Base-by-base conservation (phyloP, 768 basidiomycete genomes). In the Pleurotus tuber-regium region DNA sequence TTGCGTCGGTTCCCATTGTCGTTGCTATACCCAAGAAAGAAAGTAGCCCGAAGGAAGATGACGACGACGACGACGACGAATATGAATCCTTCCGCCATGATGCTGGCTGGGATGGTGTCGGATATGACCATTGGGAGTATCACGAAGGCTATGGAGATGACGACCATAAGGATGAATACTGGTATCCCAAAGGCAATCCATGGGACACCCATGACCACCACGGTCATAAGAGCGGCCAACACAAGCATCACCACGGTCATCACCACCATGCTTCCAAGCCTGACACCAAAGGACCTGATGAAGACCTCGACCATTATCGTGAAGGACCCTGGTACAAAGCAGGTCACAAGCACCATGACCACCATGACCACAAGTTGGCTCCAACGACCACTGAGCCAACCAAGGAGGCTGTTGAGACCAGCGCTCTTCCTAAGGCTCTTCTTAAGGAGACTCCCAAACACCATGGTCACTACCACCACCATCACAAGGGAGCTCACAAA, bases 41-140 rank as follows among this genome's bases (percentile, higher is more conserved):
- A n/a, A n/a, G n/a, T n/a, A n/a, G n/a, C n/a, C n/a, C n/a, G n/a
- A n/a, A n/a, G n/a, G n/a, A 42, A 12, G 1, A 16, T 6, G 30
- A 29, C 10, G 19, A 18, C 46, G 25, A 24, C 14, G 31, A 33
- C 11, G 26, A 26, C 28, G 24, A 28, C 10, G 46, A 48, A 28
- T 48, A 48, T 31, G 46, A 48, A 35, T n/a, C 29, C 6, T 48
- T 48, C 46, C 46, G 46, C 18, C 46, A 48, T 19, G 46, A 48
- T 24, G 46, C 46, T 12, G 46, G 46, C n/a, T 48, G 46, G 46
- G 31, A 36, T 33, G 46, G 46, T 6, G 5, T 18, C n/a, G 46
- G 46, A 7, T 48, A 31, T 24, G 46, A 48, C 46, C 46, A 35
- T 21, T 48, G 46, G 46, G 46, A 48, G 31, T 48, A 48, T 48